Conservation (phyloP, 1,139 yeast genomes). For the Suhomyces chickasaworum region DNA sequence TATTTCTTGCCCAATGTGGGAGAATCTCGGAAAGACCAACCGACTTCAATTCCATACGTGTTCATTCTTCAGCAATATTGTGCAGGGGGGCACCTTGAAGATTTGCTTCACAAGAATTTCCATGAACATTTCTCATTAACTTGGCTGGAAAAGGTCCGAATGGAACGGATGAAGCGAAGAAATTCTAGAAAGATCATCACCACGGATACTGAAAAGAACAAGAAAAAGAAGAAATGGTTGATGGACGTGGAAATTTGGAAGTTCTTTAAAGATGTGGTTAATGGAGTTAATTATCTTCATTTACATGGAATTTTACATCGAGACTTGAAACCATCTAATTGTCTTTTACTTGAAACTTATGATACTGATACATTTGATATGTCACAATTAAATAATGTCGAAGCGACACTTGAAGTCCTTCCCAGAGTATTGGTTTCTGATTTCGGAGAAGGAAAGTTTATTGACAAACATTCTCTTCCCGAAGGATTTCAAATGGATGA, state of each 20-base stretch:
- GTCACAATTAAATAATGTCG: conserved; percentile 18
- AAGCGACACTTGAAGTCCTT: conserved; percentile 32
- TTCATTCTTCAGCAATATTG: conserved; percentile 85
- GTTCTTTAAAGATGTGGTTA: conserved; percentile 65
- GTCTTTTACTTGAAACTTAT: conserved; percentile 55
- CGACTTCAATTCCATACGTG: conserved; percentile 66
- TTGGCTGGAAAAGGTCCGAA: conserved; percentile 31
- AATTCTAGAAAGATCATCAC: conserved; percentile 9
- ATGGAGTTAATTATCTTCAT: conserved; percentile 75
- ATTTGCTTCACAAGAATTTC: conserved; percentile 48
- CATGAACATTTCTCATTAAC: conserved; percentile 26
- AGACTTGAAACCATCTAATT: conserved; percentile 86
- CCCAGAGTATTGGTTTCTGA: conserved; percentile 82
- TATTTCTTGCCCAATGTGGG: conserved; percentile 26
- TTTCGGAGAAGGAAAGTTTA: conserved; percentile 85
- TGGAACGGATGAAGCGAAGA: conserved; percentile 28
- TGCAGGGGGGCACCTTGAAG: conserved; percentile 84
- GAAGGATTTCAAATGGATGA: conserved; percentile 8
- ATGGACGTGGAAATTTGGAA: conserved; percentile 51
- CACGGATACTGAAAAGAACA: conserved; percentile 16
- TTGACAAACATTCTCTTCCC: conserved; percentile 40
- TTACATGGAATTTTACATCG: conserved; percentile 76
- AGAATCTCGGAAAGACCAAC: conserved; percentile 12
- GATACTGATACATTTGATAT: conserved; percentile 4
- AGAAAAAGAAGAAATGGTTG: conserved; percentile 30